Evolutionary conservation across 2,329 filamentous ascomycete genomes (phyloP).

Genomic region (Sporothrix euskadiensis): DNA sequence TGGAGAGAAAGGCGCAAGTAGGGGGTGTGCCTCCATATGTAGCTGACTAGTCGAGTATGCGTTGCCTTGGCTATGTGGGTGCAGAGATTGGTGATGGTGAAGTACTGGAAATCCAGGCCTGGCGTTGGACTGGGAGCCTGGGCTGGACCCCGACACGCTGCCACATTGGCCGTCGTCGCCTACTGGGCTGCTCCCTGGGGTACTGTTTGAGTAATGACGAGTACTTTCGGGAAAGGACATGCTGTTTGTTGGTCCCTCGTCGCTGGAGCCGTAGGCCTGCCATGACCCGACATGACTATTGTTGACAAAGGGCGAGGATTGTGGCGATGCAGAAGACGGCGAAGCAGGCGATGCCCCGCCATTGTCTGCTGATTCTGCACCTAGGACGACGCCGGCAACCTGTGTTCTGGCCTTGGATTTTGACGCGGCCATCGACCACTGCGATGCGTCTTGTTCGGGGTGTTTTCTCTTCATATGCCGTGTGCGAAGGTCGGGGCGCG

Average conservation of each 20-base stretch:
- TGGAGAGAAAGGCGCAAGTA: neutral
- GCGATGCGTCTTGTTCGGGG: conserved; percentile 34
- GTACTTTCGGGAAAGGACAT: neutral
- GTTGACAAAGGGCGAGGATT: neutral
- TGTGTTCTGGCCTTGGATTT: neutral
- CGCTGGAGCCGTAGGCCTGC: neutral
- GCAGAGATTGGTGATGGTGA: neutral
- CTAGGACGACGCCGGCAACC: neutral
- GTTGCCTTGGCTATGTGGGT: neutral
- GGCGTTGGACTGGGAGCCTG: neutral
- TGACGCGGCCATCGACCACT: neutral
- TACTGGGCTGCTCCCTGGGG: neutral
- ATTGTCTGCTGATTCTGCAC: neutral
- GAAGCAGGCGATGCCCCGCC: neutral
- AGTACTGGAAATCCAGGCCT: neutral
- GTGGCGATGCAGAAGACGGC: neutral
- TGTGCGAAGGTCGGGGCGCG: conserved; percentile 43
- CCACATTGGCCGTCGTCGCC: neutral
- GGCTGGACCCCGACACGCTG: neutral
- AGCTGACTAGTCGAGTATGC: neutral
- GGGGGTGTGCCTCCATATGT: neutral
- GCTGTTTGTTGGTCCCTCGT: neutral
- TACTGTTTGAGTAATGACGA: neutral
- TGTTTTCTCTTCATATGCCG: conserved; percentile 48
- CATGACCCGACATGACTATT: neutral